A percentile compares a stretch with the other conserved stretches of the same genome.
These are phyloP conservation scores for Helianthus tuberosus DNA, from an alignment of 129 eudicot species.

Conservation along the genomic window DNA sequence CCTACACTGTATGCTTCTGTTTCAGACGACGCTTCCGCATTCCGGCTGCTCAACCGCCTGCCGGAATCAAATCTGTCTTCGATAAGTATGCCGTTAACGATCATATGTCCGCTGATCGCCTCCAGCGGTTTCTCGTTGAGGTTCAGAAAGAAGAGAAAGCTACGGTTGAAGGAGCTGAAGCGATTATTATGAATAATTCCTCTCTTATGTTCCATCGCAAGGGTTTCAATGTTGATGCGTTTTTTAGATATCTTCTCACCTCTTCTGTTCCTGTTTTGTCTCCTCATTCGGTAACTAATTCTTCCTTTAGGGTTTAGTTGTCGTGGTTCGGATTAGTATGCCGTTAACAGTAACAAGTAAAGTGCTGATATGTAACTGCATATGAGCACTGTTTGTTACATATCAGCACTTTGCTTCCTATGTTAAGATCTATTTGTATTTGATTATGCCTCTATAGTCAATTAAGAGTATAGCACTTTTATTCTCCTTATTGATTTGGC, in stretches of 20 bases:
- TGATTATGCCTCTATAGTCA: background rate
- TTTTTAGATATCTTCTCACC: conserved; percentile 62
- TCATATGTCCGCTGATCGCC: conserved; percentile 53
- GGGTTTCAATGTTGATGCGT: conserved; percentile 66
- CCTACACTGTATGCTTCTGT: conserved; percentile 75
- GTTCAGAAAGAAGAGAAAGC: conserved; percentile 58
- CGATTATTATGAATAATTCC: conserved; percentile 46
- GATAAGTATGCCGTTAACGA: conserved; percentile 55
- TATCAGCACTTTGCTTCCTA: no score
- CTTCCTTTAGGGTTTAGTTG: background rate
- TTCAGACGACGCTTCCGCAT: conserved; percentile 64
- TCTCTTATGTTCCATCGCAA: conserved; percentile 46
- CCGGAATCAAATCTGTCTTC: conserved; percentile 52
- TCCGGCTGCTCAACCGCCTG: conserved; percentile 57
- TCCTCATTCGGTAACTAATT: conserved; percentile 47
- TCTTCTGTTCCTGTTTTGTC: conserved; percentile 59
- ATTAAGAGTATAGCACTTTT: no score
- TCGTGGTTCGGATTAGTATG: background rate
- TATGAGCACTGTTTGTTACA: no score
- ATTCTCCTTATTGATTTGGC: background rate
- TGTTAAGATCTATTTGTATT: no score
- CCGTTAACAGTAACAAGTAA: no score
- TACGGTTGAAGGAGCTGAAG: conserved; percentile 63
- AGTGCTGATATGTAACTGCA: no score
- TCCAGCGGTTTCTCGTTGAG: conserved; percentile 54